These are phyloP conservation scores for Theobroma grandiflorum DNA, from an alignment of 441 rosid genomes.

Conservation along the genomic window DNA sequence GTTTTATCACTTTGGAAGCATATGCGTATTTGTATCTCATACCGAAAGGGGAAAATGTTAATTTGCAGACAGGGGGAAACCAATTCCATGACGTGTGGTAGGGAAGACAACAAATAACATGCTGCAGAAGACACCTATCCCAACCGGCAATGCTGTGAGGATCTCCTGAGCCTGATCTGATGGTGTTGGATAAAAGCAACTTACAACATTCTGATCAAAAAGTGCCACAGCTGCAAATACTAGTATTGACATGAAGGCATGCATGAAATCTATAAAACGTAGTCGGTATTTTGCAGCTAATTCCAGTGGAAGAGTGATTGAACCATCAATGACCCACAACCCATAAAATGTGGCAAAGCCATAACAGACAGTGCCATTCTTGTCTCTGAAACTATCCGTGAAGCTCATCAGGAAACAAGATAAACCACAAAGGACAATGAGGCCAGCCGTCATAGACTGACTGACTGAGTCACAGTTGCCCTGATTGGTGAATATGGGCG, in stretches of 20 bases:
- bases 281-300: constrained; percentile 53
- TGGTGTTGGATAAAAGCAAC: constrained; percentile 77
- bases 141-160: constrained; percentile 77
- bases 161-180: constrained; percentile 60
- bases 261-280: constrained; percentile 69
- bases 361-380: constrained; percentile 65
- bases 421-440: constrained; percentile 70
- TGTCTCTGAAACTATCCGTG: constrained; percentile 77
- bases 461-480: constrained; percentile 68
- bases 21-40: neutral
- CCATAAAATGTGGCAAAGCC: constrained; percentile 74
- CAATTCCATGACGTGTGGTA: constrained; percentile 88
- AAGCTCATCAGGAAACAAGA: constrained; percentile 74
- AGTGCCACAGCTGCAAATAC: constrained; percentile 73
- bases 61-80: constrained; percentile 65
- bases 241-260: constrained; percentile 70
- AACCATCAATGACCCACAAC: constrained; percentile 81
- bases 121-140: constrained; percentile 70
- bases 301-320: constrained; percentile 59
- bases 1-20: constrained; percentile 2
- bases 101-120: constrained; percentile 85
- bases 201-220: constrained; percentile 74
- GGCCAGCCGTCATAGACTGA: constrained; percentile 60
- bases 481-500: constrained; percentile 72
- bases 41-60: constrained; percentile 29